Evolutionary conservation across 805 yeast genomes (phyloP), one percentile per base, ranked within the genome.

Genomic region (Candida ascalaphidarum): DNA sequence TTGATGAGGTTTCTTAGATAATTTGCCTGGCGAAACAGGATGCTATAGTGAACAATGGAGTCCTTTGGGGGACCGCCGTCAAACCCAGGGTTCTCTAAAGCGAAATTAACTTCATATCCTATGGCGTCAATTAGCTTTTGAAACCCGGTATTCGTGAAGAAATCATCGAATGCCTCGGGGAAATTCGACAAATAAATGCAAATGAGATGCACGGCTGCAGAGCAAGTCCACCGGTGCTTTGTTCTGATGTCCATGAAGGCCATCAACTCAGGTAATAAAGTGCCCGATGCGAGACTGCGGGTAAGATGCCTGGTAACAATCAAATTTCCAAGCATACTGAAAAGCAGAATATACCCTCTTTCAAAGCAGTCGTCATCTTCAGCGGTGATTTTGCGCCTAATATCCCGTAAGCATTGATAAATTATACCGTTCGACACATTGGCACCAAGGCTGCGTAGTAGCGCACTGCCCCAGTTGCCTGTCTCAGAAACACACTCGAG

Each of bases 351-450:
- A 34, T 76, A 77, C 16, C 69, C 71, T 5, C 60, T 47, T 23
- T 53, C 56, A 23, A 30, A 41, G 17, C 24, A 36, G 23, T 53
- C 52, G 5, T 48, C 54, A 21, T 34, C 63, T 1, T 69, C 65
- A 7, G 58, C 55, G 26, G 61, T 52, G 20, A 75, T 39, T 23
- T 65, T 55, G 32, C 74, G 72, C 30, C 72, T 61, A n/a, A 84
- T 71, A 23, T 64, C 63, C 32, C 88, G 69, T 17, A 86, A 49
- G 17, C 78, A 69, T 44, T 82, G 86, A 56, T 81, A 82, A 22
- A 88, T 46, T 9, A 76, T 55, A 1, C 96, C 96, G 52, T 88
- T 95, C 35, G 77, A 75, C 22, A 88, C 85, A 48, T 84, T 84
- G 7, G 92, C 96, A 13, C 92, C 84, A 37, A 86, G 51, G 9